Evolutionary conservation across 2,329 filamentous ascomycete genomes (phyloP), one percentile per base, ranked within the genome.

Genomic region (Apiospora malaysiana): DNA sequence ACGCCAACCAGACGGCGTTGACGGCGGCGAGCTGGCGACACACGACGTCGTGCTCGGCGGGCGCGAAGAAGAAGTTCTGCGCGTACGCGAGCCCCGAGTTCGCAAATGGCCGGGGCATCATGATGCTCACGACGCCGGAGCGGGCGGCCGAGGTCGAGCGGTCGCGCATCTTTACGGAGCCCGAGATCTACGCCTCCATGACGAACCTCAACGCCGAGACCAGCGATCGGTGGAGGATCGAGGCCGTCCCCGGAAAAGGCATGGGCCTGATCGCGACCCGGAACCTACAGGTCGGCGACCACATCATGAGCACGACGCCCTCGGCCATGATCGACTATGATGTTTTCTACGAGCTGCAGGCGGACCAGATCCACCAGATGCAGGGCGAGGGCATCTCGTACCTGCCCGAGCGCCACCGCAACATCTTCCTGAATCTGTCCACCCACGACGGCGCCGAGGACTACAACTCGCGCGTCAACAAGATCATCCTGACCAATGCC

Each of bases 261-360:
- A 78, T 79, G 71, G 82, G 82, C 40, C 73, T 83, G 6, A 77
- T 83, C 8, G 82, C 82, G 14, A 78, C 73, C 5, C 69, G 74
- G 43, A 76, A 74, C 72, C 79, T 83, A 72, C 71, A 73, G 42
- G 76, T 81, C 43, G 82, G 82, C 47, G 81, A 83, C 68, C 74
- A 77, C 63, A 80, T 84, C 74, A 79, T 83, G 75, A 79, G 78
- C 71, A 80, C 80, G 72, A 83, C 82, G 63, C 77, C 79, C 12
- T 81, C 80, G 9, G 68, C 83, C 68, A 76, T 83, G 72, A 78
- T 83, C 71, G 82, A 84, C 77, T 83, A 83, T 71, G 77, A 75
- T 56, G 76, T 78, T 42, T 83, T 82, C 59, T 75, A 78, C 23
- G 75, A 76, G 27, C 75, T 83, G 40, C 69, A 75, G 21, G 47